These are phyloP conservation scores for Theobroma cacao DNA, from an alignment of 345 rosid species.

Conservation along the genomic window DNA sequence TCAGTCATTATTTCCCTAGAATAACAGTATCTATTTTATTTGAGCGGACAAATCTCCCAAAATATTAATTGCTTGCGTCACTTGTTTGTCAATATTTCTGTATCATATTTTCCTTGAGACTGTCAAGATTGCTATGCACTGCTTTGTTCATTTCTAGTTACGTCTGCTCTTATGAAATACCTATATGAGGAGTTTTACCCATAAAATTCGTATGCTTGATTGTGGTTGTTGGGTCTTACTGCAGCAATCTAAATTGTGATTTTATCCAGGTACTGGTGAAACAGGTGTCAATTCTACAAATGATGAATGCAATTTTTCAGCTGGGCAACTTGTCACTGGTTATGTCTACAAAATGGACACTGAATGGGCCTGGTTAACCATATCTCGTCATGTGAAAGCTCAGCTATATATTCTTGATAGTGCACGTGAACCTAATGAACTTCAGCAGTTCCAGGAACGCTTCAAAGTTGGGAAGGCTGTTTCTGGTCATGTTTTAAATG, in stretches of 20 bases:
- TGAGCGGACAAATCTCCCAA: not conserved
- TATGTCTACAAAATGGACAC: constrained; percentile 81
- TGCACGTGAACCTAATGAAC: constrained; percentile 67
- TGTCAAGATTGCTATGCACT: not conserved
- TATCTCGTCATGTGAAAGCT: constrained; percentile 74
- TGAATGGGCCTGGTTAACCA: constrained; percentile 84
- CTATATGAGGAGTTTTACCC: not conserved
- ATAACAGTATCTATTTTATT: not conserved
- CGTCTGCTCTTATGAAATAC: not conserved
- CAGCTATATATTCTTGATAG: constrained; percentile 74
- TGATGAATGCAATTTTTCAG: constrained; percentile 48
- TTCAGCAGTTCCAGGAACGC: constrained; percentile 58
- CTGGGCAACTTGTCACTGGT: constrained; percentile 61
- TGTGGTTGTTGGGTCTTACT: not conserved
- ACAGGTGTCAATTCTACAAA: constrained; percentile 23
- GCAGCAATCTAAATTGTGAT: constrained; percentile 6
- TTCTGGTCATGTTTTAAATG: constrained; percentile 59
- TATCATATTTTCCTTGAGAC: not conserved
- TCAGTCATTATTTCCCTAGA: not conserved
- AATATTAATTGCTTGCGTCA: not conserved
- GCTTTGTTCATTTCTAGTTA: not conserved
- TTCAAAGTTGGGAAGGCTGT: constrained; percentile 67
- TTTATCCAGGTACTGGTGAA: constrained; percentile 43
- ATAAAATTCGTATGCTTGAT: not conserved
- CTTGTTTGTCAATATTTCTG: not conserved